Conservation (phyloP, 2,329 filamentous ascomycete species). For the Tothia fuscella region DNA sequence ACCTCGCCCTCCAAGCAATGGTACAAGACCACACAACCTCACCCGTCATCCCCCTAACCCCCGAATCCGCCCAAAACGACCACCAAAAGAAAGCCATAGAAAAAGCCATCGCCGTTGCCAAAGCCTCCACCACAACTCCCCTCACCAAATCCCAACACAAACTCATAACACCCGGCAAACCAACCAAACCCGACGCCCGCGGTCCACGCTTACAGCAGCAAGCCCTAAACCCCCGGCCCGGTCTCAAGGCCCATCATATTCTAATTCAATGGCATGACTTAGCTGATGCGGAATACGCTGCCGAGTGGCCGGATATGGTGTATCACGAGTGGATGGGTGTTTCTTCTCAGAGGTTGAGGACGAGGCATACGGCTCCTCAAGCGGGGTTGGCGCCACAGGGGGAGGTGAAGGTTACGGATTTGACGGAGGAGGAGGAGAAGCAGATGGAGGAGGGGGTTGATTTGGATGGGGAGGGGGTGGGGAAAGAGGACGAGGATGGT, state of each 20-base stretch:
- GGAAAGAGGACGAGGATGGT: not conserved
- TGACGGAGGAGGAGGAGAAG: slow-evolving; percentile 11
- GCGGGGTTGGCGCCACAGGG: slow-evolving; percentile 8
- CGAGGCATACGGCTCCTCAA: not conserved
- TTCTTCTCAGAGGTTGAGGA: too few relatives aligned
- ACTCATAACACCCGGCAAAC: too few relatives aligned
- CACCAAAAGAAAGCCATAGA: not conserved
- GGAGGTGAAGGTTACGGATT: slow-evolving; percentile 6
- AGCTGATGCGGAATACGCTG: slow-evolving; percentile 20
- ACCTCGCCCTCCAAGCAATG: not conserved
- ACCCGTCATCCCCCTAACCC: not conserved
- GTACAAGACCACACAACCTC: not conserved
- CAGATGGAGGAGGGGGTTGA: slow-evolving; percentile 9
- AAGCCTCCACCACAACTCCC: not conserved
- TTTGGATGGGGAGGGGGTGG: too few relatives aligned
- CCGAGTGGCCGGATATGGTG: slow-evolving; percentile 14
- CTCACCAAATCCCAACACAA: too few relatives aligned
- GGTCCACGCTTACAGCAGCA: not conserved
- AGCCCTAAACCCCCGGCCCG: slow-evolving; percentile 12
- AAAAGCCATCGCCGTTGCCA: not conserved
- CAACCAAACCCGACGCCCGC: slow-evolving; percentile 11
- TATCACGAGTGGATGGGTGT: slow-evolving; percentile 13
- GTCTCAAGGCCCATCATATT: slow-evolving; percentile 18
- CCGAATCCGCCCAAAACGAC: not conserved
- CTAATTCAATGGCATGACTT: slow-evolving; percentile 24